A percentile compares a stretch with the other conserved stretches of the same genome.
phyloP scores from a whole-genome alignment of 345 rosid genomes.

The Trapa incisa region DNA sequence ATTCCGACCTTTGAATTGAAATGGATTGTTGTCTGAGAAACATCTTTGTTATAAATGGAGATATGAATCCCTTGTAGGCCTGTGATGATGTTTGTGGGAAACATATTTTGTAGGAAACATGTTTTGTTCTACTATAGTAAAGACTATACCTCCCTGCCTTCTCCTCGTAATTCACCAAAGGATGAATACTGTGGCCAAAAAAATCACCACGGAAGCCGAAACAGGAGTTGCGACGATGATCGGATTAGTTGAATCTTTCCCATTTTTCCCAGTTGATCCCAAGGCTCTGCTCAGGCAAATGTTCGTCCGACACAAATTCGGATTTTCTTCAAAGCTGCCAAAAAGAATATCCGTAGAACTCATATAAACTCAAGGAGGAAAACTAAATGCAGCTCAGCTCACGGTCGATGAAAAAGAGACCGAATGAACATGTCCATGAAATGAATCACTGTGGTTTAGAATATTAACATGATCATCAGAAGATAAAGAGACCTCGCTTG shows the following conservation, averaged over 20 bases:
- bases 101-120: slow-evolving; percentile 2
- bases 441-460: too few relatives aligned
- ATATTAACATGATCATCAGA: too few relatives aligned
- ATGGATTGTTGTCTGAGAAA: background rate
- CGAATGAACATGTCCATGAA: too few relatives aligned
- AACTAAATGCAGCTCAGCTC: too few relatives aligned
- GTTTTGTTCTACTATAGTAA: background rate
- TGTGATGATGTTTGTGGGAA: slow-evolving; percentile 39
- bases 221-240: slow-evolving; percentile 18
- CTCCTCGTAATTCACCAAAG: slow-evolving; percentile 16
- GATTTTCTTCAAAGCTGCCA: slow-evolving; percentile 34
- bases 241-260: slow-evolving; percentile 19
- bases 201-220: slow-evolving; percentile 12
- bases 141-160: slow-evolving; percentile 8
- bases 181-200: slow-evolving; percentile 10
- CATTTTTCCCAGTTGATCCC: slow-evolving; percentile 10
- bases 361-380: background rate
- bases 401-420: too few relatives aligned
- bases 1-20: slow-evolving; percentile 20
- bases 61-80: slow-evolving; percentile 29
- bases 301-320: slow-evolving; percentile 11
- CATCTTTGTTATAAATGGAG: background rate
- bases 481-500: background rate
- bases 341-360: background rate
- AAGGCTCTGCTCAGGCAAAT: background rate